Base-by-base conservation (phyloP, 257 asterid species). In the Mentha longifolia region DNA sequence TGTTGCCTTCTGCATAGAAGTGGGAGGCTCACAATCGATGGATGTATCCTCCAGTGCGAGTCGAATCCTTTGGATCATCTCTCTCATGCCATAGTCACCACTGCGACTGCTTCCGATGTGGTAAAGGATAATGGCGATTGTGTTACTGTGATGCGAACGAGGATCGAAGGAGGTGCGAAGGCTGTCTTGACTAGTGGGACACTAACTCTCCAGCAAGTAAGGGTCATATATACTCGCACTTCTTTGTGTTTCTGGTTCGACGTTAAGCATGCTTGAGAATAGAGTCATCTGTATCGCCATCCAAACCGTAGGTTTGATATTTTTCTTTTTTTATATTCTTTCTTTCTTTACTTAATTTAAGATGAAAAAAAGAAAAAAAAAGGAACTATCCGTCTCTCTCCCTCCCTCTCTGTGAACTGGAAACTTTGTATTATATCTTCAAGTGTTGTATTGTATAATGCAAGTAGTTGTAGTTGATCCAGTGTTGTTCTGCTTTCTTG, bases 1-100 rank as follows among this genome's bases (percentile, higher is more conserved):
- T 95, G 99, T 82, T 95, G 99, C 79, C 81, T 95, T 61, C 96
- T 95, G 75, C 99, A 95, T 71, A 82, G 99, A 74, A 88, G 98
- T 37, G 99, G 99, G 60, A 86, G 85, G 86, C 86, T 95, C 61
- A 95, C 89, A 3, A 74, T 92, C 43, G 99, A 95, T 43, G 88
- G 94, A 30, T 95, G 99, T 68, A 80, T 95, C 73, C 98, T 92
- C 74, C 99, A 89, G 77, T 89, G 99, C 41, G 98, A 95, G 78
- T 76, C 97, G 2, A 75, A 95, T 71, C 98, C 98, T 37, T 75
- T 92, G 80, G 99, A 95, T 74, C 90, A 95, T 83, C 97, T 95
- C 52, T 95, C 99, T 3, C 85, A 95, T 75, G 98, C 99, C 65
- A 92, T 95, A 67, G 96, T 95, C 35, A 91, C 95, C 77, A 94